Evolutionary conservation across 305 asterid genomes (phyloP), one percentile per base, ranked within the genome.

Genomic region (Vinca major): DNA sequence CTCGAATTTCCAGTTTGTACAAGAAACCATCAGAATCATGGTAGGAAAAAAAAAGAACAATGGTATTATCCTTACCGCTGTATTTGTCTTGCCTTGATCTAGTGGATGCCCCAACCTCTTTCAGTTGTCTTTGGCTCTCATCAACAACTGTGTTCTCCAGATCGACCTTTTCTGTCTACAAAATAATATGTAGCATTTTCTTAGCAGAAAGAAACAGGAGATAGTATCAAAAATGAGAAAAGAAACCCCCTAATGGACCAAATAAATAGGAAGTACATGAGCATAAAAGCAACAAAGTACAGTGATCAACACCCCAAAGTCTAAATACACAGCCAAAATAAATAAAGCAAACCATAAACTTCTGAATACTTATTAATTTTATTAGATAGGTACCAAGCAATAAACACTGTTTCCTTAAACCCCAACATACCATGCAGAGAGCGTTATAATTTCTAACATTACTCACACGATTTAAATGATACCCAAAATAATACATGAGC

Each of bases 111-210:
- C 89, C 96, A 53, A 76, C 85, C 74, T 86, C 92, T 66, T 86
- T 79, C 60, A 69, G 67, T 77, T 87, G 97, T 66, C 96, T 87
- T 83, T 90, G 99, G 85, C 93, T 93, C 85, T 93, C 97, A 75
- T 93, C 96, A 19, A 93, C 96, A 65, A 93, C 99, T 2, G 99
- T 93, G 74, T 93, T 87, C 86, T 93, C 99, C 82, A 93, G 75
- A 77, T 93, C 99, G 49, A 93, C 99, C 64, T 93, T 93, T 82
- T 93, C 99, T 71, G 99, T 87, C 99, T 93, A 84, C 81, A 87
- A 43, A 82, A 68, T 62, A 48, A 73, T 33, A 63, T 17, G 21
- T 8, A 60, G 13, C 37, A 77, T 13, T 21, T 73, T 73, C 65
- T 86, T 62, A 76, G 80, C 62, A 72, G 71, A 73, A 43, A 50